Percentiles rank a stretch among this genome's conserved stretches.
Conservation (phyloP, 345 rosid species). For the Carallia brachiata region DNA sequence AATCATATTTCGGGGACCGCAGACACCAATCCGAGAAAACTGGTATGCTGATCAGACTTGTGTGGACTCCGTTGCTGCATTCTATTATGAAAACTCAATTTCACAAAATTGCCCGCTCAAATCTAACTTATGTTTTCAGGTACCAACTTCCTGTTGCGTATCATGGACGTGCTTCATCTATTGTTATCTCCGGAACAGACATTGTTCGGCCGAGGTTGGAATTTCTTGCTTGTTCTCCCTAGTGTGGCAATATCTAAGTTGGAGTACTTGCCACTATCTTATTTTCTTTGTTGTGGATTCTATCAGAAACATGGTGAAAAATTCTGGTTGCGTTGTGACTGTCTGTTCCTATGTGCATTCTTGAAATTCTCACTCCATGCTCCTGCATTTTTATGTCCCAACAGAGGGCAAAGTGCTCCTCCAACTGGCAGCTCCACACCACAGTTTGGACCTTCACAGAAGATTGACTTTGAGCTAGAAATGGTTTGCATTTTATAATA, state of each 20-base stretch:
- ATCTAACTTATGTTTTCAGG: conserved; percentile 43
- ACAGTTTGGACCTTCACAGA: conserved; percentile 81
- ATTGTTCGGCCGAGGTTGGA: conserved; percentile 75
- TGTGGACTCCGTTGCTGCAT: not conserved
- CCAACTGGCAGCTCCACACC: conserved; percentile 73
- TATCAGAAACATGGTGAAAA: not conserved
- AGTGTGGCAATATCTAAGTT: not conserved
- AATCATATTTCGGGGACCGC: conserved; percentile 80
- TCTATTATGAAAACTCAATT: not conserved
- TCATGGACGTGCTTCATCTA: conserved; percentile 93
- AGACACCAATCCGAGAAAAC: conserved; percentile 64
- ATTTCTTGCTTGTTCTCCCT: not conserved
- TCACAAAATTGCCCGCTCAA: not conserved
- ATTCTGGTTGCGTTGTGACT: not conserved
- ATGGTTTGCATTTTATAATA: conserved; percentile 54
- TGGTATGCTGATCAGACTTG: conserved; percentile 45
- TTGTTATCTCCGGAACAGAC: conserved; percentile 86
- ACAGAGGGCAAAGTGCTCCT: conserved; percentile 73
- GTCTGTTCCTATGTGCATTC: not conserved
- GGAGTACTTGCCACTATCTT: not conserved
- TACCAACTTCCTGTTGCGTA: conserved; percentile 95
- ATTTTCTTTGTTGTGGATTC: too few species aligned
- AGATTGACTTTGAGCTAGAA: conserved; percentile 97
- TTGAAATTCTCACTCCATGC: not conserved
- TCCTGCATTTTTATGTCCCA: conserved; percentile 18